A percentile compares a stretch with the other conserved stretches of the same genome.
Evolutionary conservation across 2,329 filamentous ascomycete species (phyloP).

Genomic region (Kalaharituber pfeilii): DNA sequence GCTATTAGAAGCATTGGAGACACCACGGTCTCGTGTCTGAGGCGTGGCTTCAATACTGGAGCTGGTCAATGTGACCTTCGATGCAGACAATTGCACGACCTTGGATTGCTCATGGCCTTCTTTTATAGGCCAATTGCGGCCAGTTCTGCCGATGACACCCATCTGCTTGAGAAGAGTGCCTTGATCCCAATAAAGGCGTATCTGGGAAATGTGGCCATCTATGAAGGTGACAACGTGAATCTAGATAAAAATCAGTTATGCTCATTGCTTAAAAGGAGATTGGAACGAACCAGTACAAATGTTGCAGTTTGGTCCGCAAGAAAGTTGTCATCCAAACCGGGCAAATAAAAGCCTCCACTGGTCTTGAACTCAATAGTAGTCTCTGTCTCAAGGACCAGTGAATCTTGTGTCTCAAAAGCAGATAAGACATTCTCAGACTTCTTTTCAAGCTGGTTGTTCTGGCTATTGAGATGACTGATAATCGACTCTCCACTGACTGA

Average conservation of each 20-base stretch:
- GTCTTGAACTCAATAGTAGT: conserved; percentile 65
- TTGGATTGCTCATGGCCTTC: conserved; percentile 71
- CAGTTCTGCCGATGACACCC: conserved; percentile 77
- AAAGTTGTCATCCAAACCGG: conserved; percentile 86
- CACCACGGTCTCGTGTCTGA: conserved; percentile 1
- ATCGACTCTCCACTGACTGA: conserved; percentile 56
- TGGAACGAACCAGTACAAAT: conserved; percentile 57
- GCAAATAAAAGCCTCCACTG: conserved; percentile 72
- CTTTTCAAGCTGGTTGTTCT: conserved; percentile 61
- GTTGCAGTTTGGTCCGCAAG: conserved; percentile 63
- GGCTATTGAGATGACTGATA: conserved; percentile 55
- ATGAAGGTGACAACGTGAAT: conserved; percentile 81
- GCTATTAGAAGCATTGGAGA: background rate
- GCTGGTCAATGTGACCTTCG: conserved; percentile 1
- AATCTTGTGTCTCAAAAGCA: conserved; percentile 51
- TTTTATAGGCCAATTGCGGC: conserved; percentile 86
- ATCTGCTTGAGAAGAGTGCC: conserved; percentile 80
- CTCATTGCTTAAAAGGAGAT: conserved; percentile 3
- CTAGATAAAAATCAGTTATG: conserved; percentile 32
- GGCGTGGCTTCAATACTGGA: background rate
- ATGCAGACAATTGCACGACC: conserved; percentile 47
- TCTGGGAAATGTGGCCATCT: conserved; percentile 62
- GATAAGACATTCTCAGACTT: conserved; percentile 62
- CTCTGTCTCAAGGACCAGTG: conserved; percentile 60
- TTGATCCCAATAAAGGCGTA: conserved; percentile 91